Conservation (phyloP, 2,329 filamentous ascomycete species). For the Colletotrichum filicis region DNA sequence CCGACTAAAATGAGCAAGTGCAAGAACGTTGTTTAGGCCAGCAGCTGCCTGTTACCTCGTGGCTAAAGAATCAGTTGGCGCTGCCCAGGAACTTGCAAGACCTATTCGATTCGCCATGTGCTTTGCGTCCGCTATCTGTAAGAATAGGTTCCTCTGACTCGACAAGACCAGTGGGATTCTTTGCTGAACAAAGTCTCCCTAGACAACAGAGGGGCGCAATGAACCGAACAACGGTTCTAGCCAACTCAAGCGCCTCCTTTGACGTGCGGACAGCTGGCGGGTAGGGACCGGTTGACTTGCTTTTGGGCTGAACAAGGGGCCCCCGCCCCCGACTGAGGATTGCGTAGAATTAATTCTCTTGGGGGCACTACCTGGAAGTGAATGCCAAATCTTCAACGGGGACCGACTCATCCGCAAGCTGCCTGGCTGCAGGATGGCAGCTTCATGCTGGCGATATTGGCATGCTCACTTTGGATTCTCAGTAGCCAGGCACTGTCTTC, state of each 20-base stretch:
- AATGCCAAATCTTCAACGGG: background rate
- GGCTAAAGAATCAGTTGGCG: background rate
- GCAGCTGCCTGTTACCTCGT: background rate
- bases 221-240: constrained; percentile 4
- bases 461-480: background rate
- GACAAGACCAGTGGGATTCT: background rate
- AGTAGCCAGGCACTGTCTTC: background rate
- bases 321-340: background rate
- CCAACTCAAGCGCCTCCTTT: constrained; percentile 14
- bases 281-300: background rate
- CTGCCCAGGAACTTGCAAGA: background rate
- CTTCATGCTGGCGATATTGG: background rate
- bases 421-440: background rate
- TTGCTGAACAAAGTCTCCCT: background rate
- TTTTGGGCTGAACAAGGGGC: background rate
- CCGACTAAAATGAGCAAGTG: constrained; percentile 10
- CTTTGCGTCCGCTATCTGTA: background rate
- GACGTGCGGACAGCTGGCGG: constrained; percentile 21
- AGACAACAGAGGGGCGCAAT: background rate
- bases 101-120: background rate
- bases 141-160: constrained; percentile 4
- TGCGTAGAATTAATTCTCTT: background rate
- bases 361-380: background rate
- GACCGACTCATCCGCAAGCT: background rate
- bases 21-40: background rate